Evolutionary conservation across 352 stramenopile genomes (phyloP).

Genomic region (Saprolegnia diclina): DNA sequence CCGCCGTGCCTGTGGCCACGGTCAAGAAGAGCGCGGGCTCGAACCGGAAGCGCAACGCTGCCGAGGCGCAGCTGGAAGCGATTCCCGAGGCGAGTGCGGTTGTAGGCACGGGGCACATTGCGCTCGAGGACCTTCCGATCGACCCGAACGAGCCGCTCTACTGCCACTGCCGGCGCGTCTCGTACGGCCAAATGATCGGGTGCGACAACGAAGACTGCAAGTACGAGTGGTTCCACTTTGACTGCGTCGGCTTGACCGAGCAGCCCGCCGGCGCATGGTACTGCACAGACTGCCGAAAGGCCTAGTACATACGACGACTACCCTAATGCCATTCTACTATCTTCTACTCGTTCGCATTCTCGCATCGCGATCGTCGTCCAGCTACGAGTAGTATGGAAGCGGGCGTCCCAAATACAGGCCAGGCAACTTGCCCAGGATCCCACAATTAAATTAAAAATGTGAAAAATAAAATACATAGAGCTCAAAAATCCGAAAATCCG

Average conservation of each 20-base stretch:
- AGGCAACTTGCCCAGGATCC: too few species aligned
- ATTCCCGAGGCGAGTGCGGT: constrained; percentile 29
- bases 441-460: too few species aligned
- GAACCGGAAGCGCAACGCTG: constrained; percentile 47
- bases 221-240: constrained; percentile 91
- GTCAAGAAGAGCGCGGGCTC: constrained; percentile 23
- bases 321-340: not conserved
- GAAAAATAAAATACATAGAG: too few species aligned
- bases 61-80: constrained; percentile 35
- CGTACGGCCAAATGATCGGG: constrained; percentile 88
- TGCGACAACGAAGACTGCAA: constrained; percentile 91
- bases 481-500: too few species aligned
- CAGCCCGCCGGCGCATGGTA: constrained; percentile 80
- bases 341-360: not conserved
- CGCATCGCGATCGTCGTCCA: not conserved
- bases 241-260: constrained; percentile 81
- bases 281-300: constrained; percentile 55
- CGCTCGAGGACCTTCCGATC: constrained; percentile 70
- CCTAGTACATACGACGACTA: not conserved
- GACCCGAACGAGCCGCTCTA: constrained; percentile 86
- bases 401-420: not conserved
- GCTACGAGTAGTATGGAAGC: not conserved
- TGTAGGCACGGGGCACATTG: constrained; percentile 37
- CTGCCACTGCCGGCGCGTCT: constrained; percentile 80
- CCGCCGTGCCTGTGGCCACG: not conserved